Evolutionary conservation across 1,284 basidiomycete genomes (phyloP), one percentile per base, ranked within the genome.

Genomic region (Bondarzewia mesenterica): DNA sequence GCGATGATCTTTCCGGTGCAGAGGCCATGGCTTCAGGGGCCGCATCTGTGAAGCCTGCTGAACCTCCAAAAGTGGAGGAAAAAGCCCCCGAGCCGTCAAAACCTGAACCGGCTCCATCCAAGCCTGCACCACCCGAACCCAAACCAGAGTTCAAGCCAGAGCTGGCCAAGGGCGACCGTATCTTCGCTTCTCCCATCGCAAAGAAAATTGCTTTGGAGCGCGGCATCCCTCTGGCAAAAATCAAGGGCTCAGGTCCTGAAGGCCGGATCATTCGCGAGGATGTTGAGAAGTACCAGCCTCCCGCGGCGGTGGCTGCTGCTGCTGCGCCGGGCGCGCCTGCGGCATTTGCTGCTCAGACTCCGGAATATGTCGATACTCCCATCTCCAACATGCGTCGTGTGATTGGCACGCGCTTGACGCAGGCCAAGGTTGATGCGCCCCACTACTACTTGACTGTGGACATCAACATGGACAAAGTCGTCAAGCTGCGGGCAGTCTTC

Each of bases 361-460:
- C 81, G 20, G 85, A 91, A 57, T 99, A 93, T 71, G 77, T 81
- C 56, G 96, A 99, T 65, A 83, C 82, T 44, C 95, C 96, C n/a
- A 74, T 93, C 47, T 84, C 89, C 50, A 94, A 85, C 71, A 99
- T 99, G 89, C 89, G 96, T 52, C 89, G 89, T 58, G 85, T 82
- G 41, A 99, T 99, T 63, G 96, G 91, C 52, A 62, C 78, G 48
- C 90, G 96, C 57, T 80, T 99, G 57, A 82, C 86, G 3, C 91
- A 97, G 72, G 91, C 89, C 56, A 99, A 98, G 71, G 85, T 89
- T 65, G 85, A 92, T 57, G 65, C 93, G 21, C 96, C 96, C n/a
- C 94, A 98, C 69, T 99, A 96, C 74, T 99, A 98, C 71, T 71
- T 99, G 59, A 97, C 95, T 12, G 78, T 91, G 48, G 92, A 98